phyloP scores from a whole-genome alignment of 2,329 filamentous ascomycete genomes.

The Apiospora saccharicola region DNA sequence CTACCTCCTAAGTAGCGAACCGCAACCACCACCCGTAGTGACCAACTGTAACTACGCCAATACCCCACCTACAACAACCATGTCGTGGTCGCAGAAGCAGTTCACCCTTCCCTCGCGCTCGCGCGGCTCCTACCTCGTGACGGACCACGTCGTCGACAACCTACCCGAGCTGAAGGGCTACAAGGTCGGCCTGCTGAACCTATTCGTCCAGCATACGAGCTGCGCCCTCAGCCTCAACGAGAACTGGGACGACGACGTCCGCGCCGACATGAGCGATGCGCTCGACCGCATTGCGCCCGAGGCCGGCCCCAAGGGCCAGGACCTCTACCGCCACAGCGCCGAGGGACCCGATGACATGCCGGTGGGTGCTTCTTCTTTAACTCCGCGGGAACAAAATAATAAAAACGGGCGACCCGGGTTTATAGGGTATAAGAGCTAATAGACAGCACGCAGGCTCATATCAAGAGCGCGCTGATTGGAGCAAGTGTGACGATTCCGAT shows the following conservation, averaged over 20 bases:
- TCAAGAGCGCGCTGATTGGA: constrained; percentile 90
- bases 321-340: constrained; percentile 84
- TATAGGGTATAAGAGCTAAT: not conserved
- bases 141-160: constrained; percentile 72
- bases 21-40: constrained; percentile 23
- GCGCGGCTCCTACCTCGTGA: constrained; percentile 90
- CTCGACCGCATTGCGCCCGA: constrained; percentile 89
- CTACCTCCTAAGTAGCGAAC: constrained; percentile 28
- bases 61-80: constrained; percentile 52
- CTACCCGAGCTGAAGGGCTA: constrained; percentile 84
- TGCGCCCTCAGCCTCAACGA: constrained; percentile 93
- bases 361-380: constrained; percentile 54
- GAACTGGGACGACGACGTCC: constrained; percentile 87
- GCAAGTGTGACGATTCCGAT: constrained; percentile 93
- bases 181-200: constrained; percentile 84
- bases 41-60: constrained; percentile 27
- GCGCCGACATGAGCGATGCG: constrained; percentile 91
- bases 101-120: constrained; percentile 79
- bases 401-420: not conserved
- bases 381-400: not conserved
- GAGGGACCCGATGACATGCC: constrained; percentile 97
- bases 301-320: constrained; percentile 72
- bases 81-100: constrained; percentile 85
- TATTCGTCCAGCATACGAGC: constrained; percentile 95
- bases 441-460: constrained; percentile 70